These are phyloP conservation scores for Cercophora newfieldiana DNA, from an alignment of 495 filamentous ascomycete genomes.

Conservation along the genomic window DNA sequence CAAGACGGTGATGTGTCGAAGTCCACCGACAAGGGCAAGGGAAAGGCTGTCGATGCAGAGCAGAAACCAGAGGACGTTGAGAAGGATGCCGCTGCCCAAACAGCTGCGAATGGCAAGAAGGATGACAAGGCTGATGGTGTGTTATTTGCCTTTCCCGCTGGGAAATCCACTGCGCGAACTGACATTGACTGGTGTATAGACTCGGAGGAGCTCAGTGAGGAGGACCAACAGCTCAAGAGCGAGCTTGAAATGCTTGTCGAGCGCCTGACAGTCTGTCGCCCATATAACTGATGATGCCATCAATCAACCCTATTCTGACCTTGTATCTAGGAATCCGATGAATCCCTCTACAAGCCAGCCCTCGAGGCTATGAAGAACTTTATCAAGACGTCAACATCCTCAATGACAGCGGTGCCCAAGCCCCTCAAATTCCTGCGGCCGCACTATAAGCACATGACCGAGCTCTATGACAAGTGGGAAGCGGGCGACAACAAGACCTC, in stretches of 20 bases:
- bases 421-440: conserved; percentile 97
- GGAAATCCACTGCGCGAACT: background rate
- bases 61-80: conserved; percentile 68
- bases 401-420: conserved; percentile 98
- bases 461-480: conserved; percentile 85
- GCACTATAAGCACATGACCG: conserved; percentile 84
- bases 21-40: conserved; percentile 91
- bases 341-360: conserved; percentile 83
- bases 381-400: conserved; percentile 98
- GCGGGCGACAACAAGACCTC: conserved; percentile 81
- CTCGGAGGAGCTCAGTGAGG: conserved; percentile 86
- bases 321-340: conserved; percentile 70
- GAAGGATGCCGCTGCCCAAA: conserved; percentile 65
- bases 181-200: conserved; percentile 29
- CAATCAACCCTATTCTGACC: conserved; percentile 16
- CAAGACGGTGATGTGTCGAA: conserved; percentile 86
- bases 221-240: conserved; percentile 96
- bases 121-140: conserved; percentile 56
- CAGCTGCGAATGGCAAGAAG: conserved; percentile 72
- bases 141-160: conserved; percentile 23
- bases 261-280: conserved; percentile 74
- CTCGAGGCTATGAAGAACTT: conserved; percentile 93
- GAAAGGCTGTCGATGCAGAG: conserved; percentile 69
- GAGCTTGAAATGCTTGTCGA: conserved; percentile 99
- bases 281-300: conserved; percentile 16